phyloP scores from a whole-genome alignment of 163 green algal species.

The Trebouxia gelatinosa region DNA sequence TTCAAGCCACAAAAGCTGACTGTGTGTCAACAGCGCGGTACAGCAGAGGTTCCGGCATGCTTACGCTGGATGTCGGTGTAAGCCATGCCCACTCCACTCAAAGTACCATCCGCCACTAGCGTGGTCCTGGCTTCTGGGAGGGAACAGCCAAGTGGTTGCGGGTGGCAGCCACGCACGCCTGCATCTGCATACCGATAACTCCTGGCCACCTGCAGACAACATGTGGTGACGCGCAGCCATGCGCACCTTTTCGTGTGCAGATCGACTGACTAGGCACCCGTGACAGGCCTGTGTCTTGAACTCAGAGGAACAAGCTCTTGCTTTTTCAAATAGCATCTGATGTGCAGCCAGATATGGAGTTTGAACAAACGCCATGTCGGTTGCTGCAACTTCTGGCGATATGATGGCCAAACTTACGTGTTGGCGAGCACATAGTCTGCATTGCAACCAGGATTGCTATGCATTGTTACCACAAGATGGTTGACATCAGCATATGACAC shows the following conservation, averaged over 20 bases:
- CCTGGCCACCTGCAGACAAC: slow-evolving; percentile 17
- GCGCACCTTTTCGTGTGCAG: neutral
- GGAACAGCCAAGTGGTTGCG: slow-evolving; percentile 47
- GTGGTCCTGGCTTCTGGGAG: slow-evolving; percentile 27
- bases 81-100: slow-evolving; percentile 42
- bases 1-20: too few relatives aligned
- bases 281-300: too few relatives aligned
- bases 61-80: slow-evolving; percentile 14
- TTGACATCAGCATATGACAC: too few relatives aligned
- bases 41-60: too few relatives aligned
- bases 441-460: too few relatives aligned
- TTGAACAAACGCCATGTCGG: too few relatives aligned
- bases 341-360: too few relatives aligned
- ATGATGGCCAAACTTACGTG: neutral
- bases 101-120: slow-evolving; percentile 42
- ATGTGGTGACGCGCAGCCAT: neutral
- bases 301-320: too few relatives aligned
- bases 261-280: neutral
- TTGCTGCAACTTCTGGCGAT: too few relatives aligned
- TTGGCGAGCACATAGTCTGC: neutral
- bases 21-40: too few relatives aligned
- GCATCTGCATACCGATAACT: slow-evolving; percentile 24
- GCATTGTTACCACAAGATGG: too few relatives aligned
- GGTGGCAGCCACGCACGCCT: slow-evolving; percentile 47
- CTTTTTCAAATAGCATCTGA: too few relatives aligned